phyloP scores from a whole-genome alignment of 441 rosid genomes.

The Melastoma candidum region DNA sequence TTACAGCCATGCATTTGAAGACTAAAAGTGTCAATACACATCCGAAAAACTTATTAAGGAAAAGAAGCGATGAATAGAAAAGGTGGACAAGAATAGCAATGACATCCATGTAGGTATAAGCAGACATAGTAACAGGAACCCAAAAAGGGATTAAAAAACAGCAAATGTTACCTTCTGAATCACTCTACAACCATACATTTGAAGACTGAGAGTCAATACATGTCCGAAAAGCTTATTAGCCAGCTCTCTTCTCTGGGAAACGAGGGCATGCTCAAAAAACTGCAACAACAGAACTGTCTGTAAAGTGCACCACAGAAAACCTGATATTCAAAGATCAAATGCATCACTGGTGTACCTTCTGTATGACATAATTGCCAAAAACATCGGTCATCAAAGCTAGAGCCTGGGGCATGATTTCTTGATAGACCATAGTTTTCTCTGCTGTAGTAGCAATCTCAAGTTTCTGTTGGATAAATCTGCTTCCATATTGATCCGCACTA shows the following conservation, averaged over 20 bases:
- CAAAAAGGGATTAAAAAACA: constrained; percentile 3
- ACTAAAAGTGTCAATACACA: too few relatives aligned
- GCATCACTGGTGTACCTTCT: constrained; percentile 41
- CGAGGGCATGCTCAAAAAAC: constrained; percentile 86
- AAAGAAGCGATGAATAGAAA: too few relatives aligned
- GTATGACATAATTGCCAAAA: constrained; percentile 89
- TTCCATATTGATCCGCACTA: constrained; percentile 93
- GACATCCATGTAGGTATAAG: too few relatives aligned
- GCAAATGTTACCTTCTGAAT: constrained; percentile 58
- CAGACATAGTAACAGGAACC: too few relatives aligned
- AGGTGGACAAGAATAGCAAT: too few relatives aligned
- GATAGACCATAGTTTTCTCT: constrained; percentile 76
- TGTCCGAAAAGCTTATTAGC: constrained; percentile 55
- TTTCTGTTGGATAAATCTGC: constrained; percentile 88
- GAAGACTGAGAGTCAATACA: constrained; percentile 64
- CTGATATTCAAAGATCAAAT: constrained; percentile 5
- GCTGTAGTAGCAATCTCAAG: constrained; percentile 73
- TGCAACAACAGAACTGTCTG: constrained; percentile 15
- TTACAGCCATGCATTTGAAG: too few relatives aligned
- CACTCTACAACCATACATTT: constrained; percentile 86
- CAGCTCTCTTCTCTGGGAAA: constrained; percentile 60
- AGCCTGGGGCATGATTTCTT: constrained; percentile 78
- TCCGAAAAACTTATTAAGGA: too few relatives aligned
- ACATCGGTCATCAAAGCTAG: constrained; percentile 82
- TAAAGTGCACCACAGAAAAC: neutral